Base-by-base conservation (phyloP, 2,329 filamentous ascomycete genomes). In the Phialophora chinensis region DNA sequence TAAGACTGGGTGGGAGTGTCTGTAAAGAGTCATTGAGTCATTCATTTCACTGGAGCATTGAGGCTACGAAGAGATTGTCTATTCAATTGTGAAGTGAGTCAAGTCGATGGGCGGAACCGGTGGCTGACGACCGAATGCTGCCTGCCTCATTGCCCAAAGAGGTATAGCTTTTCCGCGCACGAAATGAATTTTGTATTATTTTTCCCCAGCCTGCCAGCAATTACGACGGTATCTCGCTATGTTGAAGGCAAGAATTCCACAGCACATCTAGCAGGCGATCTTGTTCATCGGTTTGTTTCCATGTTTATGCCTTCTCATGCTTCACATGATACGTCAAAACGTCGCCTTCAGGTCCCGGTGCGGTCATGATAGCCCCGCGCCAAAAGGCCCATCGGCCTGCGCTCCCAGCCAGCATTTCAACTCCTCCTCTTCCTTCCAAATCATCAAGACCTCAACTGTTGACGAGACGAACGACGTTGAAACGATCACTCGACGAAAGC, bases 401-500 rank as follows among this genome's bases (percentile, higher is more conserved):
- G 56, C 58, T 67, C 56, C 63, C 70, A 44, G 62, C 68, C 49
- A 62, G 29, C 58, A 65, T 68, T 35, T 64, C 66, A 11, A 57
- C 49, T 56, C 68, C 66, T 49, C 44, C 60, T 35, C 65, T 66
- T 54, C 44, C 61, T 25, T 47, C 58, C 25, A 69, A 68, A 56
- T 31, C 66, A 17, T 29, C 58, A 44, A 58, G 66, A 64, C 64
- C 65, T 62, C 62, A 60, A 23, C 58, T 60, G n/a, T 55, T 62
- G 14, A 49, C 65, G 44, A 68, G 63, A 52, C 59, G 70, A 57
- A 68, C 70, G 23, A 71, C 69, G 49, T 61, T 72, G 14, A 73
- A 73, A 53, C 63, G 71, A 29, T 72, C 72, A 7, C 63, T 72
- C 47, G 70, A 73, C 62, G 71, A 73, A 38, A 70, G 67, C 17